A percentile compares a stretch with the other conserved stretches of the same genome.
phyloP scores from a whole-genome alignment of 140 eudicot genomes.

The Eryngium alpinum region DNA sequence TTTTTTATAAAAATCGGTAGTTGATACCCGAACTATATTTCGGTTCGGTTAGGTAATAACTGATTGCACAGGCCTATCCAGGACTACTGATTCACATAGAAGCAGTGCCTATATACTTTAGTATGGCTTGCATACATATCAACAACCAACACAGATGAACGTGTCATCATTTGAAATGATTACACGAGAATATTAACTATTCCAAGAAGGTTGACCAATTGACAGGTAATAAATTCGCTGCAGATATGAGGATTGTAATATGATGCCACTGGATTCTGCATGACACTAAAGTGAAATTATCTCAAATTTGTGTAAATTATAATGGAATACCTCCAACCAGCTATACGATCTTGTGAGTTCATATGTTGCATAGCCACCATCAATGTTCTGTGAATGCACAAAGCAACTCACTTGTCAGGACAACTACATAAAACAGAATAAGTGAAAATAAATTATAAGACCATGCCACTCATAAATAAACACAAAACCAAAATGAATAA shows the following conservation, averaged over 20 bases:
- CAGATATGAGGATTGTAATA: background rate
- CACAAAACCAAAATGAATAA: background rate
- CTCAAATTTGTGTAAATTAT: background rate
- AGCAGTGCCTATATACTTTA: background rate
- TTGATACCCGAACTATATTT: too few relatives aligned
- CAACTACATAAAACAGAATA: background rate
- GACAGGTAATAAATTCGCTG: background rate
- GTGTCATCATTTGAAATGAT: too few relatives aligned
- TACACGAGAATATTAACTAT: background rate
- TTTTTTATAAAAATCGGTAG: too few relatives aligned
- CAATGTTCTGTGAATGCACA: constrained; percentile 51
- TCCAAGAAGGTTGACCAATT: background rate
- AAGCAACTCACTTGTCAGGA: constrained; percentile 10
- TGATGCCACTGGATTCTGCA: background rate
- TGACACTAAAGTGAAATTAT: background rate
- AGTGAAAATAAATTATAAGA: background rate
- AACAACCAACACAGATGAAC: background rate
- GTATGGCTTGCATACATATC: background rate
- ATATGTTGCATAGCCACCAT: constrained; percentile 93
- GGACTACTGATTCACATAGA: background rate
- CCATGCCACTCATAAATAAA: background rate
- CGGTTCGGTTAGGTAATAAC: too few relatives aligned
- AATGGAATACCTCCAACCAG: constrained; percentile 72
- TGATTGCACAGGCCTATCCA: too few relatives aligned
- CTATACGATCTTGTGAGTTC: constrained; percentile 91